Evolutionary conservation across 306 rosid genomes (phyloP).

Genomic region (Acacia acuminata): DNA sequence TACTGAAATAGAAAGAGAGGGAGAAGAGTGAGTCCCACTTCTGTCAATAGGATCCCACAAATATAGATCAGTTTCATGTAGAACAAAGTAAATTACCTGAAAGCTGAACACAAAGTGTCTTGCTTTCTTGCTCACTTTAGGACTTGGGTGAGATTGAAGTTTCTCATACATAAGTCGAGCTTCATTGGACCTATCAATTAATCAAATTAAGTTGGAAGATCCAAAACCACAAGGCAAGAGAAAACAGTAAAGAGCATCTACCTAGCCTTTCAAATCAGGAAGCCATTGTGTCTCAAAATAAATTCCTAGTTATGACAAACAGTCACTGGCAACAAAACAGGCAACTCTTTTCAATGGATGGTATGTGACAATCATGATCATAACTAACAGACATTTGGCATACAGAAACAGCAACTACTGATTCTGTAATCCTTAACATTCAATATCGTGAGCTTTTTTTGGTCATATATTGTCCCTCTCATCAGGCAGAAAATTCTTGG

Average conservation of each 20-base stretch:
- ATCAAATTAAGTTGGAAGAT: constrained; percentile 24
- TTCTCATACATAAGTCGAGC: constrained; percentile 83
- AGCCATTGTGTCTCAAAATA: neutral
- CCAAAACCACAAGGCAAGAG: neutral
- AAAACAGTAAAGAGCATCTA: constrained; percentile 1
- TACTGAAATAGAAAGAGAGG: neutral
- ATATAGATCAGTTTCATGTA: neutral
- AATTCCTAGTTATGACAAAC: neutral
- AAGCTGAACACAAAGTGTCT: constrained; percentile 77
- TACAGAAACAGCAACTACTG: neutral
- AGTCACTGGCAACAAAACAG: neutral
- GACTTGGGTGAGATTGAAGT: constrained; percentile 79
- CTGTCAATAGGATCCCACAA: neutral
- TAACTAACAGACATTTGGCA: neutral
- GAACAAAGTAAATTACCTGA: constrained; percentile 50
- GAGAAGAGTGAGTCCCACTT: neutral
- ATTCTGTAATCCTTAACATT: neutral
- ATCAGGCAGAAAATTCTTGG: neutral
- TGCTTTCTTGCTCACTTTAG: constrained; percentile 79
- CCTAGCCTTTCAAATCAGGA: constrained; percentile 18
- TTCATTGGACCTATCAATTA: constrained; percentile 62
- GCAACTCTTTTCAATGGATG: constrained; percentile 3
- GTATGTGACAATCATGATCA: neutral
- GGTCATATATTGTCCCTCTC: neutral
- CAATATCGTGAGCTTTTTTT: neutral